phyloP scores from a whole-genome alignment of 1,284 basidiomycete species.

The Cutaneotrichosporon mucoides region DNA sequence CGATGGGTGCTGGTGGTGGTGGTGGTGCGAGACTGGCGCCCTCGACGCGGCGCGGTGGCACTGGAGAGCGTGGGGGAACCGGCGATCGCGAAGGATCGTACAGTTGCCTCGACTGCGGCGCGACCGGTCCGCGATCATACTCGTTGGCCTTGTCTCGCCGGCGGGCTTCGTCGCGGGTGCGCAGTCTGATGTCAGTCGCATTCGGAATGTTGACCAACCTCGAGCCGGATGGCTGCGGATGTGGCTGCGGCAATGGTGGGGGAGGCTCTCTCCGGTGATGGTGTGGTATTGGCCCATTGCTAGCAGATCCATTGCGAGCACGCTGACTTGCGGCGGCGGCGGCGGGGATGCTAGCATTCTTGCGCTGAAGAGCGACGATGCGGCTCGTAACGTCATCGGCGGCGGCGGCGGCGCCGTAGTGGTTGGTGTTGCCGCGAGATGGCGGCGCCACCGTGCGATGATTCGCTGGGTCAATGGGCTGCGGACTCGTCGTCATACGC shows the following conservation, averaged over 20 bases:
- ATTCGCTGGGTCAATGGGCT: slow-evolving; percentile 1
- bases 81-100: slow-evolving; percentile 9
- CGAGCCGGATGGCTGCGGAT: background rate
- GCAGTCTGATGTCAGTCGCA: background rate
- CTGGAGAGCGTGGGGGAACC: background rate
- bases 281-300: background rate
- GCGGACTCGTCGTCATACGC: slow-evolving; percentile 5
- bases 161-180: background rate
- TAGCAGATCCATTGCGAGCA: background rate
- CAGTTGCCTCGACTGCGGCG: slow-evolving; percentile 10
- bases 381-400: slow-evolving; percentile 17
- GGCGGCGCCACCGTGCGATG: slow-evolving; percentile 1
- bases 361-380: slow-evolving; percentile 30
- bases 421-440: background rate
- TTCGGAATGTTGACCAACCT: background rate
- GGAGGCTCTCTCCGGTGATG: background rate
- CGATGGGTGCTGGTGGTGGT: background rate
- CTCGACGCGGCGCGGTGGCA: background rate
- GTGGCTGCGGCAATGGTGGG: background rate
- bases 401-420: background rate
- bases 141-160: slow-evolving; percentile 10
- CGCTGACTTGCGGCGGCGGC: background rate
- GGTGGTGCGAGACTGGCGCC: background rate
- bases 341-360: slow-evolving; percentile 21
- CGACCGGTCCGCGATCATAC: slow-evolving; percentile 18